phyloP scores from a whole-genome alignment of 768 basidiomycete species.

The Macrolepiota fuliginosa region DNA sequence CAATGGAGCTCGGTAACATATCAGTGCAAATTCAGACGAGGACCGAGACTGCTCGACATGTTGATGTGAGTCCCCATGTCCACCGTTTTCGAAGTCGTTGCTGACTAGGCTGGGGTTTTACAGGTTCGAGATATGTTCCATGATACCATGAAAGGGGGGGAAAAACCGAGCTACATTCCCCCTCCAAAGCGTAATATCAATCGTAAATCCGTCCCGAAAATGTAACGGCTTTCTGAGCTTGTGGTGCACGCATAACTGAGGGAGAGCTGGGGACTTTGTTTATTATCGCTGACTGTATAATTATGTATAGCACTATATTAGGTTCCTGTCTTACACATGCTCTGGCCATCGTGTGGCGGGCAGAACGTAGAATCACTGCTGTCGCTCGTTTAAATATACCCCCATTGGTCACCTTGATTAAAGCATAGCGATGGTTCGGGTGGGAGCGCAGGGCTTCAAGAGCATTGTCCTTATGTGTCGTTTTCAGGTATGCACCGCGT shows the following conservation, averaged over 20 bases:
- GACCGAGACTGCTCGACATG: constrained; percentile 23
- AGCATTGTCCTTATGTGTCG: too few relatives aligned
- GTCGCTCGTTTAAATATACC: background rate
- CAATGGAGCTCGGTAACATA: constrained; percentile 19
- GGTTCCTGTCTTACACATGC: background rate
- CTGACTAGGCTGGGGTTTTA: background rate
- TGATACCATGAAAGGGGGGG: background rate
- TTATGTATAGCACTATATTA: background rate
- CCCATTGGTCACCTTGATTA: background rate
- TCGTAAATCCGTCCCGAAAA: background rate
- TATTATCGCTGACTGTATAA: background rate
- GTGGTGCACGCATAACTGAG: background rate
- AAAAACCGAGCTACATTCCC: background rate
- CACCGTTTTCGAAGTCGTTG: background rate
- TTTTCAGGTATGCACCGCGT: too few relatives aligned
- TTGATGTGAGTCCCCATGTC: constrained; percentile 20
- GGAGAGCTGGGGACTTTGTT: background rate
- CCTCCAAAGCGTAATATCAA: background rate
- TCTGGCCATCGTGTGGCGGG: background rate
- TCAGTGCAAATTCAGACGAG: constrained; percentile 22
- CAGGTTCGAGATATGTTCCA: constrained; percentile 2
- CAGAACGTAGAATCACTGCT: background rate
- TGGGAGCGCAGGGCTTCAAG: too few relatives aligned
- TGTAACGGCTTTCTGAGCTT: background rate
- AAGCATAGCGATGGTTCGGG: too few relatives aligned